Evolutionary conservation across 2,329 filamentous ascomycete species (phyloP).

Genomic region (Colletotrichum eleusines): DNA sequence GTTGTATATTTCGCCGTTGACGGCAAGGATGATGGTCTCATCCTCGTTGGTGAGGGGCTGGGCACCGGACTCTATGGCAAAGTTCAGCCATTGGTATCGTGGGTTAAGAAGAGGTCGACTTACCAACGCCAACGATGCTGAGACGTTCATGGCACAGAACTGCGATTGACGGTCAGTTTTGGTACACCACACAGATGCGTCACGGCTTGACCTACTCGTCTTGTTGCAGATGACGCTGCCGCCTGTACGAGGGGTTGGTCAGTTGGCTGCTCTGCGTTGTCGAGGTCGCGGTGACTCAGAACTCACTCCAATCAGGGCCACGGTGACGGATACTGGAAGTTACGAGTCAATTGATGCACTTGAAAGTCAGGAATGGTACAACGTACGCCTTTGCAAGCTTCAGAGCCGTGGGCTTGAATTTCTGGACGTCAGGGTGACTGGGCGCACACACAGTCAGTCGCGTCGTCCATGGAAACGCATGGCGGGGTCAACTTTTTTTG

Average conservation of each 20-base stretch:
- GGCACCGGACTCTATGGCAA: slow-evolving; percentile 82
- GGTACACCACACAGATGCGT: not conserved
- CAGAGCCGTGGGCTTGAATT: slow-evolving; percentile 95
- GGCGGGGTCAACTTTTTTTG: slow-evolving; percentile 49
- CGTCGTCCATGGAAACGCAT: slow-evolving; percentile 43
- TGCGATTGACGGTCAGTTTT: slow-evolving; percentile 55
- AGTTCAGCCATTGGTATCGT: slow-evolving; percentile 40
- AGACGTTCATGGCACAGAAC: slow-evolving; percentile 97
- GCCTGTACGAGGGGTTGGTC: slow-evolving; percentile 64
- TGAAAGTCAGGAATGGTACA: slow-evolving; percentile 17
- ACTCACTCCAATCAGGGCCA: slow-evolving; percentile 98
- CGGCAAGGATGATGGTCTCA: slow-evolving; percentile 87
- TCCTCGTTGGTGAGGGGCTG: slow-evolving; percentile 96
- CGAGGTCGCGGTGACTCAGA: slow-evolving; percentile 43
- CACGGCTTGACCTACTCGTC: slow-evolving; percentile 77
- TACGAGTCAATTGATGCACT: slow-evolving; percentile 54
- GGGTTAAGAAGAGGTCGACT: slow-evolving; percentile 51
- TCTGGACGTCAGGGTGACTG: slow-evolving; percentile 91
- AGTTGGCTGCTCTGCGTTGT: slow-evolving; percentile 45
- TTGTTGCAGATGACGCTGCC: slow-evolving; percentile 91
- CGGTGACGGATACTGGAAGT: slow-evolving; percentile 85
- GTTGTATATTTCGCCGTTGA: slow-evolving; percentile 99
- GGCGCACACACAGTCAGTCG: slow-evolving; percentile 44
- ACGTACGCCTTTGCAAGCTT: slow-evolving; percentile 94
- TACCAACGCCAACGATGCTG: slow-evolving; percentile 96